A percentile compares a stretch with the other conserved stretches of the same genome.
phyloP scores from a whole-genome alignment of 306 rosid species.

The Cucumis melo region DNA sequence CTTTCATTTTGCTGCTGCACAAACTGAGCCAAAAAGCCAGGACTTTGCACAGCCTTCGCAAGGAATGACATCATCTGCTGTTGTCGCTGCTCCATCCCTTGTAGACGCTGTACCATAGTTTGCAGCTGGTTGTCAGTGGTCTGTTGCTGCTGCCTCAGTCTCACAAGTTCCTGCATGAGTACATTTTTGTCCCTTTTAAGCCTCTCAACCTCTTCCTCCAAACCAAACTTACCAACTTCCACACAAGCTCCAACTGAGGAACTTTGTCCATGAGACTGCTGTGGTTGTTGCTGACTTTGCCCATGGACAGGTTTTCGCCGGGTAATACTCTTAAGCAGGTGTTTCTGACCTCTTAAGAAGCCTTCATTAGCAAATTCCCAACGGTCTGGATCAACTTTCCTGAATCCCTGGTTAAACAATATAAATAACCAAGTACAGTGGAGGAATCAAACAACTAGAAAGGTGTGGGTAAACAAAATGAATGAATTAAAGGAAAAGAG shows the following conservation, averaged over 20 bases:
- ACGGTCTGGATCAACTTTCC: slow-evolving; percentile 97
- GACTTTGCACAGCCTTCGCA: slow-evolving; percentile 95
- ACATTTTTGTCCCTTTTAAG: slow-evolving; percentile 97
- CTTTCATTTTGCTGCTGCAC: slow-evolving; percentile 88
- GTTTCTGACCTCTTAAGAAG: slow-evolving; percentile 88
- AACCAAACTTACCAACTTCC: slow-evolving; percentile 96
- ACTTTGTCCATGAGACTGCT: slow-evolving; percentile 61
- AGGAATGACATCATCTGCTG: slow-evolving; percentile 98
- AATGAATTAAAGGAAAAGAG: neutral
- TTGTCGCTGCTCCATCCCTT: slow-evolving; percentile 96
- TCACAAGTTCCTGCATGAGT: slow-evolving; percentile 94
- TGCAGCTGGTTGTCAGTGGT: slow-evolving; percentile 86
- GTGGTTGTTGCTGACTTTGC: slow-evolving; percentile 49
- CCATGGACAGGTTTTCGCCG: slow-evolving; percentile 93
- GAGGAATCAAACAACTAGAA: neutral
- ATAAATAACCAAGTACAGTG: neutral
- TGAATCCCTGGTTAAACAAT: slow-evolving; percentile 58
- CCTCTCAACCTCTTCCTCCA: slow-evolving; percentile 94
- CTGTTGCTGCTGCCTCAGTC: slow-evolving; percentile 98
- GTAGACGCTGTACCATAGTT: slow-evolving; percentile 86
- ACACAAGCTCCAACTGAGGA: slow-evolving; percentile 81
- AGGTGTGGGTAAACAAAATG: neutral
- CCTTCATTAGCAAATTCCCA: slow-evolving; percentile 99
- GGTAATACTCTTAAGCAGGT: slow-evolving; percentile 67
- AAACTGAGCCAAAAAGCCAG: slow-evolving; percentile 88